phyloP scores from a whole-genome alignment of 2,329 filamentous ascomycete genomes.

The Botrytis paeoniae region DNA sequence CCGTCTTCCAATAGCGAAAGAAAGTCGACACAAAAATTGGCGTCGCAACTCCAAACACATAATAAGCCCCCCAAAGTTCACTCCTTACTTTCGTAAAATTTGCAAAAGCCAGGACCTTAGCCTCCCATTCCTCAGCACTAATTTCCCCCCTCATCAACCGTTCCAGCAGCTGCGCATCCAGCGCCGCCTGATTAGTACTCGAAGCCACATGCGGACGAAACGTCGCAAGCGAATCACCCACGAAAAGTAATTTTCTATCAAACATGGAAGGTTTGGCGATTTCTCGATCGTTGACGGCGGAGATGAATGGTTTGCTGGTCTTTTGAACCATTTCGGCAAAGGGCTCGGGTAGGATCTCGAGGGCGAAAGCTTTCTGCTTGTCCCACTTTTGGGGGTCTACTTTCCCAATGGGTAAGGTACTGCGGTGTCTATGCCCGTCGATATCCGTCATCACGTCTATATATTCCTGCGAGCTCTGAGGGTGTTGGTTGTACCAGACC shows the following conservation, averaged over 20 bases:
- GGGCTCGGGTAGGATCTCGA: not conserved
- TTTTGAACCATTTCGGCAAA: constrained; percentile 22
- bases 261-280: constrained; percentile 11
- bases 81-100: not conserved
- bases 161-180: constrained; percentile 14
- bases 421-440: not conserved
- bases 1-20: not conserved
- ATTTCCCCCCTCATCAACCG: constrained; percentile 17
- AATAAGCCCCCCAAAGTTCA: constrained; percentile 16
- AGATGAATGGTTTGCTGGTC: constrained; percentile 18
- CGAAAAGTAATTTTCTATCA: constrained; percentile 20
- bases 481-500: constrained; percentile 1
- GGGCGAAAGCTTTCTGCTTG: not conserved
- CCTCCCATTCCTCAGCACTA: not conserved
- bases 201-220: constrained; percentile 19
- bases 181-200: constrained; percentile 20
- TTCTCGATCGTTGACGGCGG: constrained; percentile 6
- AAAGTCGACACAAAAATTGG: not conserved
- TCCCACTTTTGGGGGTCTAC: not conserved
- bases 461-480: not conserved
- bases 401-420: not conserved
- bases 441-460: not conserved
- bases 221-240: constrained; percentile 18
- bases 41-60: not conserved
- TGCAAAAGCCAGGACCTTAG: not conserved